Base-by-base conservation (phyloP, 768 basidiomycete genomes). In the Mycena olivaceomarginata region DNA sequence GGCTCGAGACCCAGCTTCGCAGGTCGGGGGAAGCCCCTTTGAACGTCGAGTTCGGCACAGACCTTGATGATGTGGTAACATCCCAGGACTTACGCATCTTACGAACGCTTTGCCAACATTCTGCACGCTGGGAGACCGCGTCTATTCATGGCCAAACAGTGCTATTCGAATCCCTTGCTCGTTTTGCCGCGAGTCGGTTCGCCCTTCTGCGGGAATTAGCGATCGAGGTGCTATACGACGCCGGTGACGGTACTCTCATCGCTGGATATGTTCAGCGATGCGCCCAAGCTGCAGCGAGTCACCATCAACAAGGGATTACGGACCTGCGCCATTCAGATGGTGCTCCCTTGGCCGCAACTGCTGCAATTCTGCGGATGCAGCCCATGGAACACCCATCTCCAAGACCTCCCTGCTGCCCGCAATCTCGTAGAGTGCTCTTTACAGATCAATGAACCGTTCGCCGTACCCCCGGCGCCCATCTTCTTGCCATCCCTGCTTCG, bases 391-490 rank as follows among this genome's bases (percentile, higher is more conserved):
- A 59, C 37, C 15, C 66, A 68, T 48, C 67, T 69, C 16, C 7
- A 74, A 10, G 20, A 46, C 6, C 73, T 74, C 15, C 6, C n/a
- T 6, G 13, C n/a, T 5, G 39, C 66, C 16, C 5, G 18, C 46
- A 60, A 68, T 51, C 67, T 74, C 25, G 67, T 74, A 2, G 74
- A 70, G 18, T 70, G 60, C n/a, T 9, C 51, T 22, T 59, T 75
- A 48, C 43, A 75, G n/a, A 63, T 74, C 46, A 48, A 41, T 2
- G 2, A 15, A n/a, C 7, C 5, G 43, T 7, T 15, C 18, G 3
- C 9, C 37, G 9, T 20, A 22, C 7, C 6, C 37, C 0, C 37
- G 1, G 18, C 20, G 4, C 13, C 22, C 5, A 25, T 66, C 39
- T 2, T 57, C 13, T 5, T 70, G 16, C 74, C 74, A 2, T 22